Evolutionary conservation across 352 stramenopile genomes (phyloP), one percentile per base, ranked within the genome.

Genomic region (Phytophthora rubi): DNA sequence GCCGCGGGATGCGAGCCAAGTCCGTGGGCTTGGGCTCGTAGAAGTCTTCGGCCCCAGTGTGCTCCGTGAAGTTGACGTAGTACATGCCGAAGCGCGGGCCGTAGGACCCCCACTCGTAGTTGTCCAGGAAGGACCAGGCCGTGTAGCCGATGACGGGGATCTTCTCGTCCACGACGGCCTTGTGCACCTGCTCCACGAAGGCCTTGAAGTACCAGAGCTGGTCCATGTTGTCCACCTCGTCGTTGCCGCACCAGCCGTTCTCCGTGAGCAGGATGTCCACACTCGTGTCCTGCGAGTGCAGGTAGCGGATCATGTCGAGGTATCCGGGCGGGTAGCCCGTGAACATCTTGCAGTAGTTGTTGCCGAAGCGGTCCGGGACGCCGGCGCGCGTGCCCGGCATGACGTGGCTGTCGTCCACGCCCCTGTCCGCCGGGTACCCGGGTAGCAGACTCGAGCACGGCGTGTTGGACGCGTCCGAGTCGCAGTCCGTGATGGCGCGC

Each of bases 21-120:
- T 85, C 74, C 26, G 58, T 67, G 2, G 56, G 54, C 64, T 76
- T 75, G 4, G 73, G 73, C n/a, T 66, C 51, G 60, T 76, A 76
- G 44, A 66, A 72, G 48, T 76, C 59, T 4, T 59, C 58, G 7
- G 68, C 75, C 10, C 73, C 73, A 0, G 64, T 70, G 56, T 80
- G 55, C 30, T 59, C 45, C 37, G 80, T 81, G 65, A 81, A 91
- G 56, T 91, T 81, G 48, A 88, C 80, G 68, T 89, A 87, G 70
- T 85, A 91, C 53, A 91, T 73, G 13, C 83, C 83, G 68, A 89
- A 91, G 54, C 83, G 80, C 26, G 76, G 74, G 18, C 69, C 65
- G 65, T 77, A 87, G 53, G 79, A 70, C 21, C 79, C 79, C 63
- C 79, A 87, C 62, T 77, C 80, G 39, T 78, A 80, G 53, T 86